phyloP scores from a whole-genome alignment of 306 rosid genomes.

The Fragaria nilgerrensis region DNA sequence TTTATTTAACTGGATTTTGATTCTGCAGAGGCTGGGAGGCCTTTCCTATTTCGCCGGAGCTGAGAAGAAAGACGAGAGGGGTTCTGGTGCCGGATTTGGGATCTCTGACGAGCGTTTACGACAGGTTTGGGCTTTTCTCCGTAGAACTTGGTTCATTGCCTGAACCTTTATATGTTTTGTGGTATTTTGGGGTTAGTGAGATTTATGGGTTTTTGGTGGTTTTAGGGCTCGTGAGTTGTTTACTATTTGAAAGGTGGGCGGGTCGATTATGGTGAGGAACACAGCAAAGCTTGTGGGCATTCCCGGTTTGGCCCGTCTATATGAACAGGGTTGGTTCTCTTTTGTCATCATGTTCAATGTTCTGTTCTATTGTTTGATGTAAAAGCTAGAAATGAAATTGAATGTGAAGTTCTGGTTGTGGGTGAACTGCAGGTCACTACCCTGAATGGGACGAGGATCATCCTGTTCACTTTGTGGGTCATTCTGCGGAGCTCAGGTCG shows the following conservation, averaged over 20 bases:
- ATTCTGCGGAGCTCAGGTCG: conserved; percentile 96
- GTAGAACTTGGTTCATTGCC: neutral
- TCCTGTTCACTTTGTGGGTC: conserved; percentile 93
- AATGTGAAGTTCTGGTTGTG: conserved; percentile 5
- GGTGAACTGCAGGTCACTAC: conserved; percentile 66
- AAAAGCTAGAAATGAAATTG: conserved; percentile 9
- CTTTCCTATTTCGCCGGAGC: conserved; percentile 94
- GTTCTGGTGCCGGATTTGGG: conserved; percentile 99
- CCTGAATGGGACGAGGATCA: conserved; percentile 98
- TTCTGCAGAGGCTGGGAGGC: conserved; percentile 68
- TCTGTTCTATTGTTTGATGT: neutral
- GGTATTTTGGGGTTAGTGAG: neutral
- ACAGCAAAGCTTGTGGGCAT: conserved; percentile 85
- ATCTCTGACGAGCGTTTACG: conserved; percentile 83
- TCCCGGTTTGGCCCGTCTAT: conserved; percentile 70
- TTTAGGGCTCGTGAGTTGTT: conserved; percentile 92
- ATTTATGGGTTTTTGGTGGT: conserved; percentile 13
- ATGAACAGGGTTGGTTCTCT: conserved; percentile 61
- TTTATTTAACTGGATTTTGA: neutral
- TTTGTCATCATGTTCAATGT: neutral
- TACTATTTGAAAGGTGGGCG: conserved; percentile 94
- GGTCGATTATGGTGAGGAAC: conserved; percentile 92
- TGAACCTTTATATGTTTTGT: neutral
- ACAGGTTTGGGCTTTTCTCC: conserved; percentile 46
- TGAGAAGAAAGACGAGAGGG: conserved; percentile 92